Base-by-base conservation (phyloP, 768 basidiomycete species). In the Tulasnella sp. region DNA sequence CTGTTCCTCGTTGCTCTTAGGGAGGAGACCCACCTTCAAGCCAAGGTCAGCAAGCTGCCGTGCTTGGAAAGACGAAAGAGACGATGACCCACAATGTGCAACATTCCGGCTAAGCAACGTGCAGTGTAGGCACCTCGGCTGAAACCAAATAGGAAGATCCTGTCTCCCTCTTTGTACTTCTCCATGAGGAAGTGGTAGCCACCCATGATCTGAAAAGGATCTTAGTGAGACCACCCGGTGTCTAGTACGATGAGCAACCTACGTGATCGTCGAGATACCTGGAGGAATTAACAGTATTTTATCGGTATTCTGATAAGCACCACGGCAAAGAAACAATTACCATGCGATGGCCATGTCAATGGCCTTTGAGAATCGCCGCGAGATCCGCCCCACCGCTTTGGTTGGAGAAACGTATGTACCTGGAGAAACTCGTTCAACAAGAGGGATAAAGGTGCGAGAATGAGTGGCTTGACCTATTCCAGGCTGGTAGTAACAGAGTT, bases 401-500 rank as follows among this genome's bases (percentile, higher is more conserved):
- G 54, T 72, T 42, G 78, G 69, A 9, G 78, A 42, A 28, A 75
- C 40, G 20, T 80, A 79, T 18, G 79, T 80, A 40, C 79, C 79
- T 80, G 22, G 24, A 54, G 24, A n/a, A n/a, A n/a, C 5, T 8
- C 12, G 6, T 11, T 54, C 6, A 40, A 41, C 3, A 42, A 50
- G 37, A 44, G 64, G n/a, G 18, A 37, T 18, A 14, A 34, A 69
- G 16, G 28, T 37, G 34, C 34, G 31, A 69, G 11, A 16, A 16
- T 46, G 28, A 34, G 22, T 20, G 46, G 0, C 34, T 44, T 37
- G 22, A 50, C 60, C 60, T 20, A 80, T 73, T 20, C 85, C 42
- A 72, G 91, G 93, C 87, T 94, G 93, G 84, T 94, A 94, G 82
- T 94, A 94, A 0, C 93, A 92, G 84, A 93, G 87, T 83, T 94